Base-by-base conservation (phyloP, 1,139 yeast species). In the Geotrichum bryndzae region DNA sequence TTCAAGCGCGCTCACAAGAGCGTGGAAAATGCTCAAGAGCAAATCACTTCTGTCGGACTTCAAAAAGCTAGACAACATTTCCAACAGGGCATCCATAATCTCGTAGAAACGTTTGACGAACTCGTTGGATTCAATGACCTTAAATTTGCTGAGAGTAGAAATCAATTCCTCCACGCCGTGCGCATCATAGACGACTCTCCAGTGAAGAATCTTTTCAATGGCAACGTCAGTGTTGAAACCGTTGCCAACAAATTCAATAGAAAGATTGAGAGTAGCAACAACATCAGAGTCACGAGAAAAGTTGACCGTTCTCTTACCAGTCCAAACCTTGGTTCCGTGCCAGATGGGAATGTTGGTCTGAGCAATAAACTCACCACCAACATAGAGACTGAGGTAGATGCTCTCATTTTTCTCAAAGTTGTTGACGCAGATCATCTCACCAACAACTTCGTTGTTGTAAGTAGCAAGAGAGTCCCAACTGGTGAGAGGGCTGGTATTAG, bases 391-490 rank as follows among this genome's bases (percentile, higher is more conserved):
- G 62, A 90, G 77, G 46, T 79, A 73, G 61, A 90, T 74, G 60
- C 77, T 77, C 69, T 88, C 95, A 63, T 83, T 83, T 50, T 72
- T 69, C 70, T 82, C 80, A 41, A 86, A 76, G 58, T 88, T 86
- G 63, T 82, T 80, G 31, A 87, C 78, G 69, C 84, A 82, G 57
- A 87, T 79, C 62, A 82, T 80, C 72, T 87, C 94, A 51, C 95
- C 95, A 65, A 88, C 78, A 11, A 83, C 80, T 72, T 90, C 97
- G 57, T 83, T 87, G 1, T 91, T 85, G 68, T 81, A 80, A 15
- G 88, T 90, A 1, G 95, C 86, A n/a, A 88, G 81, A 68, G 90
- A 88, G 64, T 84, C 85, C 96, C 96, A 90, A 23, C 74, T 68
- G 29, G 79, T 74, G 53, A 76, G 75, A 38, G 81, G 82, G 41